Evolutionary conservation across 192 early-diverging fungal genomes (phyloP), one percentile per base, ranked within the genome.

Genomic region (Entophlyctis luteolus): DNA sequence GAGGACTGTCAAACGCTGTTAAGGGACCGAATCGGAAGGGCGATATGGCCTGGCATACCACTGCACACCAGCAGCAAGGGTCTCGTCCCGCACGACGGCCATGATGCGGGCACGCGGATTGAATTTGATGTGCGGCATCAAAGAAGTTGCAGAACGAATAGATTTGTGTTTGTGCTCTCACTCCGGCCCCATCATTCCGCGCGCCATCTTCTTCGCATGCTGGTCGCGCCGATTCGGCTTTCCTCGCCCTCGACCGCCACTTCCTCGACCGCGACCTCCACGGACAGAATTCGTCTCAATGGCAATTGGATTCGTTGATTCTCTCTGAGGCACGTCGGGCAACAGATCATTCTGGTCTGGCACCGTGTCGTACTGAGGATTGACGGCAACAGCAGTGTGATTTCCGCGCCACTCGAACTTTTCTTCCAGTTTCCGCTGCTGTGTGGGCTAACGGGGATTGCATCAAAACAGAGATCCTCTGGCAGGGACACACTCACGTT

Each of bases 181-280:
- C 10, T 23, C 22, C 23, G 49, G 49, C 0, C 75, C 75, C n/a
- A 18, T 47, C 67, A 76, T 70, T n/a, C 70, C 75, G 22, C 69
- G 2, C 16, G 58, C 79, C 59, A 86, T 76, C 65, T 93, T 93
- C 76, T 85, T 87, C 38, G 84, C 87, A 48, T 88, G 84, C 59
- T 80, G 84, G 55, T 85, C 79, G 48, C 90, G 88, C 36, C 90
- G 85, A 68, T 93, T 91, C 10, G 68, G 89, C 28, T 46, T 38
- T 10, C 71, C 65, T 27, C 69, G 67, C 8, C 67, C 36, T 39
- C 20, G n/a, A 34, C 47, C 55, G 5, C 62, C 33, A 22, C 62
- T 36, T 4, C 48, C 48, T 27, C 65, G 48, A 62, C 66, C 66
- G 23, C 72, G 34, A n/a, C 50, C 65, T 42, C 63, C 71, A 12